Conservation (phyloP, 176 grass and related monocot genomes). For the Cenchrus americanus region DNA sequence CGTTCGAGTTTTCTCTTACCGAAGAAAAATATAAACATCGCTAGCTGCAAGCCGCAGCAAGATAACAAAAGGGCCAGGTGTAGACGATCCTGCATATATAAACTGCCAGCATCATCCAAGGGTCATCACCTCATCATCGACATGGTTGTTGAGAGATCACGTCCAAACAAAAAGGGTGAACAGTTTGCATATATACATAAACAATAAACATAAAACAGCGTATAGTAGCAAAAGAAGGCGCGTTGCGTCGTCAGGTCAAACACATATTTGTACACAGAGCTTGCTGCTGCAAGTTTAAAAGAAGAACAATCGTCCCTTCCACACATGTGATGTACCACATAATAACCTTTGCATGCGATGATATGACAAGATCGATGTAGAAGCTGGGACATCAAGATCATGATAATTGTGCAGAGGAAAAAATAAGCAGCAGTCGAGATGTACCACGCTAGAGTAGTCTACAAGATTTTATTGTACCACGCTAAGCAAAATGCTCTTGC, state of each 20-base stretch:
- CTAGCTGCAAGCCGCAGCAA: too few relatives aligned
- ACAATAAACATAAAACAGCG: not conserved
- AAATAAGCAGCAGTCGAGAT: not conserved
- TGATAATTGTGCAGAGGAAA: conserved; percentile 24
- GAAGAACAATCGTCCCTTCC: not conserved
- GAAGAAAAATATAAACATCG: too few relatives aligned
- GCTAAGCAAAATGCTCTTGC: not conserved
- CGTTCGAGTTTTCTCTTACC: too few relatives aligned
- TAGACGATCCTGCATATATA: not conserved
- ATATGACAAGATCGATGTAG: not conserved
- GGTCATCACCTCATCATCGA: conserved; percentile 2
- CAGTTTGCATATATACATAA: not conserved
- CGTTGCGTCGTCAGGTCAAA: not conserved
- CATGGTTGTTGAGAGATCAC: conserved; percentile 26
- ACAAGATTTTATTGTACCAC: too few relatives aligned
- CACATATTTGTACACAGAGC: not conserved
- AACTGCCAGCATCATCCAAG: conserved; percentile 19
- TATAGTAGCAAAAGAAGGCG: not conserved
- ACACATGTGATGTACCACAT: not conserved
- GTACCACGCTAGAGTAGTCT: not conserved
- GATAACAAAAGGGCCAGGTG: too few relatives aligned
- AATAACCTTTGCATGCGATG: not conserved
- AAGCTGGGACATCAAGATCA: conserved; percentile 24
- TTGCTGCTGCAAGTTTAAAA: too few relatives aligned
- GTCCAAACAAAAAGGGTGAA: not conserved